Base-by-base conservation (phyloP, 2,329 filamentous ascomycete genomes). In the Didymella arachidicola region DNA sequence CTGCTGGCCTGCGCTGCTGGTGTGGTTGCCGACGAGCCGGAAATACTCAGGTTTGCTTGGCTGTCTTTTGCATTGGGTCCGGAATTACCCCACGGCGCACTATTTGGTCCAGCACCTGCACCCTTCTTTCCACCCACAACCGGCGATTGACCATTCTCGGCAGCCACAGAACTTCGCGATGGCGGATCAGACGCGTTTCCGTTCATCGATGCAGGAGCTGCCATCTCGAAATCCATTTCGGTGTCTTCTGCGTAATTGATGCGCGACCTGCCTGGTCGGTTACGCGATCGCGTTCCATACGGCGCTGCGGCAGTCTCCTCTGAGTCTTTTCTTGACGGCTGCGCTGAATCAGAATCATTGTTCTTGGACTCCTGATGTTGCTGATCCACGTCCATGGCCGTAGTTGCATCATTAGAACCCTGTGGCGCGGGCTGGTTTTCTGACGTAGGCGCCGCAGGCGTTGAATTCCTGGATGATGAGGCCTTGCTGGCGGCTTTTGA, bases 231-330 rank as follows among this genome's bases (percentile, higher is more conserved):
- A 75, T 98, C 95, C 78, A 91, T 87, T 71, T 98, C 94, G 67
- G 93, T 83, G 77, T 97, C 94, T 79, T 99, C 95, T 49, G 95
- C 94, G 78, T 99, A 99, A 79, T 99, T 99, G 66, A 90, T 88
- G 67, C 95, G 90, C 68, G 90, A 85, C 66, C 85, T 87, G 71
- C 90, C 90, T 57, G 86, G 89, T 72, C 93, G 89, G 79, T 96
- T 96, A 76, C 95, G 90, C 69, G 93, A 97, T 71, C 93, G 90
- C 75, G 95, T 99, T 72, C 94, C 94, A 79, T 99, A 97, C 6
- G 87, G 88, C 67, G 87, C 88, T 49, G 89, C 69, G 43, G 72
- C 68, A 47, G 70, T 59, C 49, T 72, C 72, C 48, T 72, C 72
- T 52, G 71, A 55, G 49, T 74, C 72, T 53, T 75, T 77, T n/a